Percentiles rank a stretch among this genome's conserved stretches.
Conservation (phyloP, 148 eudicot genomes). For the Arctostaphylos glauca region DNA sequence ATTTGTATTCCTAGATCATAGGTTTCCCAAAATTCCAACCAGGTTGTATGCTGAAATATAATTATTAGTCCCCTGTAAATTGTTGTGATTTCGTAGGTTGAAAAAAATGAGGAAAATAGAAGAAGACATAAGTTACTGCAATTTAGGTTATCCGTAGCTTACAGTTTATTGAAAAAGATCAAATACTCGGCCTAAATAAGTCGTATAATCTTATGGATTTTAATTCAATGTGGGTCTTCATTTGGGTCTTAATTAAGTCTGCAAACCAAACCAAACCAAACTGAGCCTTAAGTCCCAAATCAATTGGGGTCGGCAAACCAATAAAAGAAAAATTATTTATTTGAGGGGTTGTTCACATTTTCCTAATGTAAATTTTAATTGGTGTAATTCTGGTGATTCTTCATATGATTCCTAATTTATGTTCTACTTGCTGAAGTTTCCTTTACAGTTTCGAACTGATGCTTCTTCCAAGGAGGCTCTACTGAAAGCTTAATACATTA, state of each 20-base stretch:
- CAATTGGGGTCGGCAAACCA: not conserved
- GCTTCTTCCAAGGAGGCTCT: not conserved
- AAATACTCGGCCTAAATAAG: not conserved
- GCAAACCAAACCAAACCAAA: not conserved
- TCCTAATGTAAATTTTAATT: too few species aligned
- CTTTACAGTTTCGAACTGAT: not conserved
- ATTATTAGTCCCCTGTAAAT: not conserved
- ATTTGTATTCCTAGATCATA: not conserved
- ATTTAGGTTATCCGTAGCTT: not conserved
- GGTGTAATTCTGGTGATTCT: too few species aligned
- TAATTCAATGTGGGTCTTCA: not conserved
- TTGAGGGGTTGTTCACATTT: too few species aligned
- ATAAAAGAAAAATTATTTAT: not conserved
- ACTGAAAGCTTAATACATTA: not conserved
- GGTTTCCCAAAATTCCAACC: not conserved
- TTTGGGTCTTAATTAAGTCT: not conserved
- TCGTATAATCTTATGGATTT: not conserved
- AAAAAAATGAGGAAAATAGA: not conserved
- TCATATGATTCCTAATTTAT: not conserved
- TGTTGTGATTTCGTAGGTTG: not conserved
- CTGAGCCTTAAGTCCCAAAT: too few species aligned
- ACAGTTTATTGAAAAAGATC: not conserved
- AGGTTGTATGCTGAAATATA: not conserved
- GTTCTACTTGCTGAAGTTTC: not conserved
- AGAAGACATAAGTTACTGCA: not conserved